Base-by-base conservation (phyloP, 805 yeast genomes). In the Saccharomyces kudriavzevii region DNA sequence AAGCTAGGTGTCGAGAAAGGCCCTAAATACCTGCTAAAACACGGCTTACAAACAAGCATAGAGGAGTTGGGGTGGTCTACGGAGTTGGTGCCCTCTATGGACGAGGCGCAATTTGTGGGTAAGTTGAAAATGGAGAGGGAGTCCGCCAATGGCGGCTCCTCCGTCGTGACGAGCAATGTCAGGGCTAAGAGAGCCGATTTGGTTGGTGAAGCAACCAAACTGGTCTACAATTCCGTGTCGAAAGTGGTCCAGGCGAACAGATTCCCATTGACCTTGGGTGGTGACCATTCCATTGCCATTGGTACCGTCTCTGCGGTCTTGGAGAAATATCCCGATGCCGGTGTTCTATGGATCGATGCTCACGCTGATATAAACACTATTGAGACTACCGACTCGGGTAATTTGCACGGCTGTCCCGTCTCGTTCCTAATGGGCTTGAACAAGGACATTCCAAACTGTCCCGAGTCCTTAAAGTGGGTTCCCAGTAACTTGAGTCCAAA, bases 361-460 rank as follows among this genome's bases (percentile, higher is more conserved):
- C 99, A 92, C 70, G 97, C 98, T 20, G 99, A 92, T 70, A 85
- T 94, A 68, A 94, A 94, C 75, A 86, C 97, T 1, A 88, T 96
- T 10, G 75, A 77, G 35, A 82, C 89, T 8, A 84, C 97, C 1
- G 85, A 79, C 28, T 82, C 92, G 6, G 98, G 98, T 45, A 94
- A 92, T 70, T 76, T 92, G 62, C 99, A 92, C 70, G 99, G 99
- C 5, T 91, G 97, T 69, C 99, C 99, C 1, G 89, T 92, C 35
- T 82, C 96, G 2, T 94, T 94, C 67, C 75, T 92, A 53, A 76
- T 90, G 80, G 97, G 97, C 2, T 74, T 91, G 52, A 89, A 87
- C 59, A 69, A 72, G 52, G 83, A 50, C 40, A 17, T n/a, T 8
- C 43, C 43, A 35, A 83, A 80, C 72, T 61, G 58, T 31, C 95